Percentiles rank a stretch among this genome's conserved stretches.
Conservation (phyloP, 106 monocot species). For the Triglochin maritima region DNA sequence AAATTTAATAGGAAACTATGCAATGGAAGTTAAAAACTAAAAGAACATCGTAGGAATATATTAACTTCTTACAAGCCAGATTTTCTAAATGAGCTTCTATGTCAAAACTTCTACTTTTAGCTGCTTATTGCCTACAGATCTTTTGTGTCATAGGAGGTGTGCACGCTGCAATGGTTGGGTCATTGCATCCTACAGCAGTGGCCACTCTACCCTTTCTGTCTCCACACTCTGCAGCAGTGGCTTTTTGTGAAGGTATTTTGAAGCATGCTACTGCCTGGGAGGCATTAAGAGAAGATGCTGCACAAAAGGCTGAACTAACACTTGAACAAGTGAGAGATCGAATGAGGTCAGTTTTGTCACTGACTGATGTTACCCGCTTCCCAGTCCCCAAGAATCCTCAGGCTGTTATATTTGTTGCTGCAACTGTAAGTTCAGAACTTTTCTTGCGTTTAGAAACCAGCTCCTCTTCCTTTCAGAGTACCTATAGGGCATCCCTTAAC, state of each 20-base stretch:
- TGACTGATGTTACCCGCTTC: conserved; percentile 93
- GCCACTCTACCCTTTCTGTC: conserved; percentile 89
- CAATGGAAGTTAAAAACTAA: neutral
- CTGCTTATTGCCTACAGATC: conserved; percentile 2
- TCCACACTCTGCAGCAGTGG: conserved; percentile 92
- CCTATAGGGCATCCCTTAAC: too few species aligned
- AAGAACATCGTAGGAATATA: too few species aligned
- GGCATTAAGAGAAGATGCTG: conserved; percentile 76
- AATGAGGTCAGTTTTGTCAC: conserved; percentile 63
- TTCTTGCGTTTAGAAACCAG: neutral
- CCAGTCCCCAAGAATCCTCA: conserved; percentile 82
- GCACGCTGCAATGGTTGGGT: conserved; percentile 99
- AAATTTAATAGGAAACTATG: conserved; percentile 1
- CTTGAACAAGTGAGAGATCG: conserved; percentile 86
- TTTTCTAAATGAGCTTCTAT: neutral
- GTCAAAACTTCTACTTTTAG: too few species aligned
- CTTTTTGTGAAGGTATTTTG: conserved; percentile 94
- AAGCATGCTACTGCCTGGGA: conserved; percentile 94
- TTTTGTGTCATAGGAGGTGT: conserved; percentile 53
- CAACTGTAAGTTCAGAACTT: conserved; percentile 51
- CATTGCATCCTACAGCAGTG: conserved; percentile 82
- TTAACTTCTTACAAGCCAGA: too few species aligned
- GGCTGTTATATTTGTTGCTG: conserved; percentile 87
- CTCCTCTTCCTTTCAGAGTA: too few species aligned
- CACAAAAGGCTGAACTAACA: conserved; percentile 54